A percentile compares a stretch with the other conserved stretches of the same genome.
These are phyloP conservation scores for Friedmanniomyces simplex DNA, from an alignment of 495 filamentous ascomycete genomes.

Conservation along the genomic window DNA sequence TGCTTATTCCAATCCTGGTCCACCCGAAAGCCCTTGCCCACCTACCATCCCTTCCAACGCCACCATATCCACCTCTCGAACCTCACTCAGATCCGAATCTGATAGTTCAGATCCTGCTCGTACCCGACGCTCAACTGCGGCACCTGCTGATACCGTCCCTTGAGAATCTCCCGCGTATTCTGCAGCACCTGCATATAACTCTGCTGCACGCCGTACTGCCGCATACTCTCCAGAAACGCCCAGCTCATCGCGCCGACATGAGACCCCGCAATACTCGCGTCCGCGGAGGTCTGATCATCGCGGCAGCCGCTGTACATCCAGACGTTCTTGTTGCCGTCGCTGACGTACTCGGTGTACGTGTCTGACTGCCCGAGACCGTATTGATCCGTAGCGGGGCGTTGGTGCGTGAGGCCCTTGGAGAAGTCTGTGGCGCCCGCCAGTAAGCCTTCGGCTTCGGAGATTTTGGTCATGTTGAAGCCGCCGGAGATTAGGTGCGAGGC, in stretches of 20 bases:
- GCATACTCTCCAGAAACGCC: slow-evolving; percentile 46
- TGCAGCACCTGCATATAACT: slow-evolving; percentile 41
- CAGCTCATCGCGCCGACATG: slow-evolving; percentile 47
- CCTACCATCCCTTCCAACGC: neutral
- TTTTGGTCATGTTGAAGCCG: slow-evolving; percentile 40
- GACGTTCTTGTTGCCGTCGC: slow-evolving; percentile 43
- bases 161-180: slow-evolving; percentile 19
- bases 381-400: slow-evolving; percentile 33
- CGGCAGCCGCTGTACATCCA: slow-evolving; percentile 52
- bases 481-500: slow-evolving; percentile 42
- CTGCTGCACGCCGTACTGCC: slow-evolving; percentile 35
- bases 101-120: slow-evolving; percentile 19
- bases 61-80: neutral
- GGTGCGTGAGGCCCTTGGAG: slow-evolving; percentile 42
- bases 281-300: slow-evolving; percentile 51
- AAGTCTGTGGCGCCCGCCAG: slow-evolving; percentile 46
- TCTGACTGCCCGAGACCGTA: slow-evolving; percentile 42
- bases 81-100: slow-evolving; percentile 6
- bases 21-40: too few relatives aligned
- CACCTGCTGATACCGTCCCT: slow-evolving; percentile 21
- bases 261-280: slow-evolving; percentile 44
- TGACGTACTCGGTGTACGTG: slow-evolving; percentile 42
- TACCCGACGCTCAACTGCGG: slow-evolving; percentile 21
- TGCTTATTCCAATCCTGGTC: too few relatives aligned
- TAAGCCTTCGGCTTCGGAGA: slow-evolving; percentile 43